Evolutionary conservation across 306 rosid species (phyloP), one percentile per base, ranked within the genome.

Genomic region (Malus asiatica): DNA sequence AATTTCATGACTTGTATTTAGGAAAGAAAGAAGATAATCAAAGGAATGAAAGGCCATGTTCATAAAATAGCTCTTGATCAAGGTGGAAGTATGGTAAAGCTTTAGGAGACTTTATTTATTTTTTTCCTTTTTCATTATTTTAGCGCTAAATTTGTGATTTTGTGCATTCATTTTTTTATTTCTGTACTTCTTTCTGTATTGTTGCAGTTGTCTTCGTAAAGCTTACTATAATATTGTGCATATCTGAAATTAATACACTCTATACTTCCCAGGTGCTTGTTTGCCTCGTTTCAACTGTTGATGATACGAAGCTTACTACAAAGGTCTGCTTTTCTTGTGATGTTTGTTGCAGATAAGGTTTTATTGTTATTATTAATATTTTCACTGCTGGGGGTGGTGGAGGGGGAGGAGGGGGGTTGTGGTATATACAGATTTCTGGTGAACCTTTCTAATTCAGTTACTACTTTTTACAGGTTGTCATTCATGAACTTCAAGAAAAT

Each of bases 11-110:
- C 73, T 82, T 72, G 72, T 79, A 77, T 70, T 14, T 82, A 92
- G 99, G 99, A 95, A 84, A 89, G 99, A 84, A 95, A 95, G 90
- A 95, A 92, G 81, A 86, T 89, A 75, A 78, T 95, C 86, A 95
- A 95, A 87, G 99, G 99, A 85, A 89, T 95, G 89, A 92, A 95
- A 72, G 93, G 83, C 71, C 89, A 83, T 32, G 18, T 92, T 23
- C 83, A 35, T 46, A 83, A 92, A 68, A 89, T 91, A 73, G 97
- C 97, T n/a, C 82, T 70, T 70, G 92, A 95, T 84, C 96, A 90
- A 71, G 76, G 80, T 77, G 99, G 97, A 68, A 88, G 88, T 79
- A 74, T 90, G 97, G 97, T 95, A 82, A 77, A 77, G 96, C 59
- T 74, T 77, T 69, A 51, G 57, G 45, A 20, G 30, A 62, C 20